Evolutionary conservation across 1,284 basidiomycete species (phyloP), one percentile per base, ranked within the genome.

Genomic region (Boletus holoroseus): DNA sequence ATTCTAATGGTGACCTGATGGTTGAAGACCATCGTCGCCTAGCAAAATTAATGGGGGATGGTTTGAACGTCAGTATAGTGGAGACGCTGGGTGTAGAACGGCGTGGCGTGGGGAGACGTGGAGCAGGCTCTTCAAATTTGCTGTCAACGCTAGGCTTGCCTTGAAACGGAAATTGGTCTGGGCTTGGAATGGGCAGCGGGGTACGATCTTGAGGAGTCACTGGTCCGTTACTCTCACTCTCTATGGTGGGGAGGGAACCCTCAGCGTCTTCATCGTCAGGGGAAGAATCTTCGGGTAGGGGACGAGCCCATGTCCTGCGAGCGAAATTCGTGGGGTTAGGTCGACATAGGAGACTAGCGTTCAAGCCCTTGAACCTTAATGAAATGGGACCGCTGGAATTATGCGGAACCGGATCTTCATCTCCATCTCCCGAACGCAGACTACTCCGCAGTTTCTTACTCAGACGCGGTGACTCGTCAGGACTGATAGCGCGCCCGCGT

Each of bases 21-120:
- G 58, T 52, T 46, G 74, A 71, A 49, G 72, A 74, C 78, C 78
- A 80, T 38, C 78, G 73, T 47, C 76, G 74, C 52, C 70, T 72
- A 11, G 79, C 77, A 55, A 78, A 74, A 60, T 75, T 77, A 67
- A 75, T 70, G 13, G 79, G 78, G 38, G 75, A 75, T 20, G 79
- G 79, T 53, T 74, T 76, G 62, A 73, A 73, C 27, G 72, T 64
- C 56, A 70, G 65, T 52, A 66, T 66, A 39, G 62, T 59, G 47
- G 65, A 56, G 31, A 62, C n/a, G 45, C 43, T 49, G 30, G 57
- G 50, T 35, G 45, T 41, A 42, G 48, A 45, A 53, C 43, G 54
- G 57, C 56, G 54, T 62, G 63, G 56, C 48, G 56, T 55, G 47
- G 59, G 46, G 59, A 55, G 53, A 59, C 53, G 62, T 45, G 55